These are phyloP conservation scores for Podila horticola DNA, from an alignment of 192 early-diverging fungal species.

Conservation along the genomic window DNA sequence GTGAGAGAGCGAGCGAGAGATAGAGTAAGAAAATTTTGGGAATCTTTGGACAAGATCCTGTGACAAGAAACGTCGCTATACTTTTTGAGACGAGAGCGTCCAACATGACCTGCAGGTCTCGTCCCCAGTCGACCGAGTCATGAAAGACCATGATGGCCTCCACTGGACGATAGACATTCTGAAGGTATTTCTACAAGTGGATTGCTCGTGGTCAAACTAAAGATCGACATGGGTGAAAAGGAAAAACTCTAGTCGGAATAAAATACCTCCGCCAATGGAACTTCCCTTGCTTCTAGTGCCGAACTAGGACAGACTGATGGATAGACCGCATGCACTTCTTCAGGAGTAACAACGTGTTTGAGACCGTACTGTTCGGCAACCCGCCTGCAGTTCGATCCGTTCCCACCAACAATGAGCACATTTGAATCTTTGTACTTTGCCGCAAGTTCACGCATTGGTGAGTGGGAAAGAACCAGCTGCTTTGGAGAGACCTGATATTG, in stretches of 20 bases:
- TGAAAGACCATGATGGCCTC: conserved; percentile 85
- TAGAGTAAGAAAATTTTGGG: neutral
- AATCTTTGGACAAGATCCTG: too few relatives aligned
- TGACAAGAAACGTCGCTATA: neutral
- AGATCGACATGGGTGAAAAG: conserved; percentile 75
- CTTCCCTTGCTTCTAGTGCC: conserved; percentile 3
- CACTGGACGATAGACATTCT: conserved; percentile 63
- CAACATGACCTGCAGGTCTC: conserved; percentile 83
- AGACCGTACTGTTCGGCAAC: conserved; percentile 76
- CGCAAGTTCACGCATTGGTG: conserved; percentile 81
- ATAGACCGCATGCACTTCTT: conserved; percentile 67
- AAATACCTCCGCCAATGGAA: conserved; percentile 9
- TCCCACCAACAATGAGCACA: conserved; percentile 82
- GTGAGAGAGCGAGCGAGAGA: neutral
- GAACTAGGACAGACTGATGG: conserved; percentile 61
- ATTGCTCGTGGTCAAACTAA: neutral
- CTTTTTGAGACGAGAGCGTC: conserved; percentile 65
- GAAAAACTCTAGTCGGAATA: conserved; percentile 20
- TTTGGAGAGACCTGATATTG: conserved; percentile 58
- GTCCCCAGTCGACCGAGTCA: conserved; percentile 89
- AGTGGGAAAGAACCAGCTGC: conserved; percentile 85
- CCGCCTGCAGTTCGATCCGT: conserved; percentile 62
- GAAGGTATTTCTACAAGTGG: conserved; percentile 25
- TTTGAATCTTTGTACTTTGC: conserved; percentile 66
- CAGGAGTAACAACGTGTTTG: conserved; percentile 65